A percentile compares a stretch with the other conserved stretches of the same genome.
Evolutionary conservation across 2,329 filamentous ascomycete genomes (phyloP).

Genomic region (Penicillium sp.): DNA sequence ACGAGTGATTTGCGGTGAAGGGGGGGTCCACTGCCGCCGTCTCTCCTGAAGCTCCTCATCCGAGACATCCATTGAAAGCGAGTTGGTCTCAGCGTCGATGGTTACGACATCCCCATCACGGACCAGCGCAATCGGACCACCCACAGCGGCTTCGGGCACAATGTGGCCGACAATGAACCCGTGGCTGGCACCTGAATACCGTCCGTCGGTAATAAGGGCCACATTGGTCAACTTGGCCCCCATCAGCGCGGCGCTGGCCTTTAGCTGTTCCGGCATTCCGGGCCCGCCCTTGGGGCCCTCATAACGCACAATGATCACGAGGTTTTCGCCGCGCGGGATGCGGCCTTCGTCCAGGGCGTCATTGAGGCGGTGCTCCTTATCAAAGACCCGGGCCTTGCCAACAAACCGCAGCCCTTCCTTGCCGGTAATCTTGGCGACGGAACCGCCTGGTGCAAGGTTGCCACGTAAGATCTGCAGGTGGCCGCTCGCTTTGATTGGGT

Average conservation of each 20-base stretch:
- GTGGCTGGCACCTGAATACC: slow-evolving; percentile 84
- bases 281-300: slow-evolving; percentile 92
- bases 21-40: slow-evolving; percentile 66
- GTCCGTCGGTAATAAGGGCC: slow-evolving; percentile 85
- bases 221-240: slow-evolving; percentile 84
- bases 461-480: slow-evolving; percentile 86
- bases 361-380: slow-evolving; percentile 80
- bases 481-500: slow-evolving; percentile 81
- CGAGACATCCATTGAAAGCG: slow-evolving; percentile 67
- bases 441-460: slow-evolving; percentile 82
- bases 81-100: slow-evolving; percentile 78
- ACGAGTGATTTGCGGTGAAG: slow-evolving; percentile 69
- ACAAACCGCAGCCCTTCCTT: slow-evolving; percentile 85
- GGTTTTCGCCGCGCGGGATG: slow-evolving; percentile 71
- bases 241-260: slow-evolving; percentile 86
- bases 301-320: slow-evolving; percentile 87
- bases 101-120: slow-evolving; percentile 75
- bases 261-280: slow-evolving; percentile 94
- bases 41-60: slow-evolving; percentile 68
- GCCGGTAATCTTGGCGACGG: slow-evolving; percentile 93
- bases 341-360: slow-evolving; percentile 68
- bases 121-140: slow-evolving; percentile 82
- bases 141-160: slow-evolving; percentile 81
- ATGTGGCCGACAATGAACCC: slow-evolving; percentile 95
- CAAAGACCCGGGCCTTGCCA: slow-evolving; percentile 77